Evolutionary conservation across 768 basidiomycete genomes (phyloP), one percentile per base, ranked within the genome.

Genomic region (Suillus variegatus): DNA sequence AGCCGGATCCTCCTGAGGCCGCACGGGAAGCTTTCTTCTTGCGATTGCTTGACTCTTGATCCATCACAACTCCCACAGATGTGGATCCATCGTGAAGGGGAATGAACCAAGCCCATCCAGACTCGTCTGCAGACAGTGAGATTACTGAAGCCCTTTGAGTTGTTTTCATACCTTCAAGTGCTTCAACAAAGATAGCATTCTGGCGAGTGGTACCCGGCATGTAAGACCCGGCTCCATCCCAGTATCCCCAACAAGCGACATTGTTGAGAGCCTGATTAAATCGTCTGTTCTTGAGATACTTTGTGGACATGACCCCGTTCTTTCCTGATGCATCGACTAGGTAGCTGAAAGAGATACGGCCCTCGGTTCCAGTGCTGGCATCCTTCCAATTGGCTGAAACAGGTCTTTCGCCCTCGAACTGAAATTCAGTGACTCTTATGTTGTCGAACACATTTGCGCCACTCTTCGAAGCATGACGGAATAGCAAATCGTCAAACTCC

Each of bases 51-150:
- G 47, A 49, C 22, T 49, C 22, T 49, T 49, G 47, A 49, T 49
- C 47, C 47, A 49, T 49, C 47, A 49, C 47, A 14, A 49, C 13
- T 49, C 47, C 22, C 6, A 49, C 47, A 25, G 47, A 49, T 25
- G 22, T 49, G 13, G 47, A 76, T 18, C 80, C 82, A 52, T 81
- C 78, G 65, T 82, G 77, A 14, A 86, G 78, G 3, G 85, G 85
- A 49, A 86, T 86, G 65, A 84, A 85, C 85, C 85, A 86, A 20
- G 78, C 80, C 85, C 85, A 86, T 6, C 85, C 85, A 35, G 80
- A 79, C 66, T 85, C 83, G 54, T 85, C 85, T 84, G 35, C n/a
- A 35, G 3, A 20, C 75, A 69, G 61, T 82, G 80, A 2, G 69
- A 85, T 36, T 36, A 36, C 36, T 36, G 8, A 38, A 38, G 3